phyloP scores from a whole-genome alignment of 2,329 filamentous ascomycete genomes.

The Cadophora sp. region DNA sequence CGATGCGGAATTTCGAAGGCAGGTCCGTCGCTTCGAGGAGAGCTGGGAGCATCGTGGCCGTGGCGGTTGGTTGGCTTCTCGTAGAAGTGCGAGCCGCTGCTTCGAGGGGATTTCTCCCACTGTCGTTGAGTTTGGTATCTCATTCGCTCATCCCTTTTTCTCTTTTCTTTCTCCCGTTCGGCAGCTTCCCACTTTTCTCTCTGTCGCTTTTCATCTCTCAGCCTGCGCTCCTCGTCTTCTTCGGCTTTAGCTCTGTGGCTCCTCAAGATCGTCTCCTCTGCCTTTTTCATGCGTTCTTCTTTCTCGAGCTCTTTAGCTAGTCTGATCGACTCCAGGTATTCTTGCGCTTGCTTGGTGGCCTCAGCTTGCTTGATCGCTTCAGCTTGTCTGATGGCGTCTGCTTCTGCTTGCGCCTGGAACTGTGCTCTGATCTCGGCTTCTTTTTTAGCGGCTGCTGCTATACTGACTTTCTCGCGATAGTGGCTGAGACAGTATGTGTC shows the following conservation, averaged over 20 bases:
- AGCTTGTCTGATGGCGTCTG: not conserved
- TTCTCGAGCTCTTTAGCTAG: not conserved
- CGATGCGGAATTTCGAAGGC: not conserved
- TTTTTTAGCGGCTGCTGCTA: not conserved
- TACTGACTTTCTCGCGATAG: not conserved
- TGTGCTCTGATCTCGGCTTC: no score
- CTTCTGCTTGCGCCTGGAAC: not conserved
- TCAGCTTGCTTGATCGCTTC: not conserved
- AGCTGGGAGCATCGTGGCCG: not conserved
- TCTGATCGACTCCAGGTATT: not conserved
- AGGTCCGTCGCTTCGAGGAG: not conserved
- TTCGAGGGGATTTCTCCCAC: not conserved
- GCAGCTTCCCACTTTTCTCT: not conserved
- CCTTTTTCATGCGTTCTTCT: not conserved
- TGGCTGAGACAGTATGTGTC: not conserved
- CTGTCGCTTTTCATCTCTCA: not conserved
- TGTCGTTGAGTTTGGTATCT: not conserved
- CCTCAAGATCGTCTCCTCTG: not conserved
- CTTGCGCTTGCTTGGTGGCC: no score
- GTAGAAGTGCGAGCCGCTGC: not conserved
- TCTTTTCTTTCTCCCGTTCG: not conserved
- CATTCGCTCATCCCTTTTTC: not conserved
- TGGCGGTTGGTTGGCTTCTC: not conserved
- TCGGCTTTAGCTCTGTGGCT: not conserved
- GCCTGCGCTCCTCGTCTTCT: not conserved